Evolutionary conservation across 2,329 filamentous ascomycete genomes (phyloP), one percentile per base, ranked within the genome.

Genomic region (Aspergillus sp.): DNA sequence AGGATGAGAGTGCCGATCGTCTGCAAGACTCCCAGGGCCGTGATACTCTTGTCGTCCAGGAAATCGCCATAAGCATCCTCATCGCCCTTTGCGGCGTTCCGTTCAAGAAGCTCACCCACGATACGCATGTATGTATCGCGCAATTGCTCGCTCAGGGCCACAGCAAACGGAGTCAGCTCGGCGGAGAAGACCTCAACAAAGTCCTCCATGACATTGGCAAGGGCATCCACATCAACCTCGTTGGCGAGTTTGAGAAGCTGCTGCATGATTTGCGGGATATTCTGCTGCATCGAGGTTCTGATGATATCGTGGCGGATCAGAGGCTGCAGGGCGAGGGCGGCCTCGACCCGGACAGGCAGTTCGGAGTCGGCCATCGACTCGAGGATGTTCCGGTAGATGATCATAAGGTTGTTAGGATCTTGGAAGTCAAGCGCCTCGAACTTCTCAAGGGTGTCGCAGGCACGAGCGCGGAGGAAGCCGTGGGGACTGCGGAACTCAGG

Each of bases 181-280:
- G 90, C 83, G n/a, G 94, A 93, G 68, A 99, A 99, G 2, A 97
- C 92, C 72, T 99, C 94, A 43, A 99, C 94, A 68, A 99, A 99
- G 68, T 99, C 94, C 73, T 99, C 94, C 94, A 99, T 99, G 36
- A 99, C 94, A 66, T 97, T 97, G 19, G 94, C 93, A 38, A 99
- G 80, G 4, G 94, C 92, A 72, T 99, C 94, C 45, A 99, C 93
- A 68, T 99, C 94, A 53, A 95, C 94, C 74, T 99, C 94, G 67
- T 99, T 99, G 24, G 94, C 93, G 52, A 99, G 79, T 76, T 97
- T 97, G 50, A 99, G 81, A 13, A 99, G 82, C 73, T 99, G 93
- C 75, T 97, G 95, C 94, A 99, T 99, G 66, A 99, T 97, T 65
- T 95, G 95, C 14, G 94, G 92, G 60, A 99, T 99, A 70, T 92